These are phyloP conservation scores for Paramecium octaurelia DNA, from an alignment of 73 alveolate genomes.

Conservation along the genomic window DNA sequence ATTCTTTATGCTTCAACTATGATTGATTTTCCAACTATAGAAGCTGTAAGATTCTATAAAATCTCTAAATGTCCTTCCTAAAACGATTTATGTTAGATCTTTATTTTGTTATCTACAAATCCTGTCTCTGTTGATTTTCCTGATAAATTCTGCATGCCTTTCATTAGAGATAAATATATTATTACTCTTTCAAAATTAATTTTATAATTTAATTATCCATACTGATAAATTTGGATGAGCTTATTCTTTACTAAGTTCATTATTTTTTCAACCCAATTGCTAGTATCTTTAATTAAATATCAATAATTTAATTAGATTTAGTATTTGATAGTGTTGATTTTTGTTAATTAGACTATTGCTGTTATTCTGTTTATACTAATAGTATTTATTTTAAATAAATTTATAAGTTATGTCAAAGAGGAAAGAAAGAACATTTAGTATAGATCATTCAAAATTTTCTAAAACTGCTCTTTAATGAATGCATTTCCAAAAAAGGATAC, in stretches of 20 bases:
- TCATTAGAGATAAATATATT: neutral
- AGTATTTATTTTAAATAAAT: too few relatives aligned
- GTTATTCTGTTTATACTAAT: too few relatives aligned
- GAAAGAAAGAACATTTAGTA: neutral
- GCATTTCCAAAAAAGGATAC: neutral
- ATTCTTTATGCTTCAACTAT: slow-evolving; percentile 62
- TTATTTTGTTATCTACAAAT: neutral
- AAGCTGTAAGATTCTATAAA: slow-evolving; percentile 4
- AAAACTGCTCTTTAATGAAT: neutral
- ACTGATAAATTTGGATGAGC: neutral
- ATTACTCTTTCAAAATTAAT: neutral
- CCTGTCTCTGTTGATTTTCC: neutral
- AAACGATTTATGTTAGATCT: neutral
- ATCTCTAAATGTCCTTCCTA: slow-evolving; percentile 49
- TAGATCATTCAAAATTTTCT: neutral
- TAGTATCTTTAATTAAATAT: too few relatives aligned
- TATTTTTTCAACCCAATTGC: too few relatives aligned
- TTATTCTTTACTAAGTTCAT: neutral
- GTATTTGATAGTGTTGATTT: too few relatives aligned
- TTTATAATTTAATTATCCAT: neutral
- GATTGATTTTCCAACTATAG: slow-evolving; percentile 53
- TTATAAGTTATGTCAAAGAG: neutral
- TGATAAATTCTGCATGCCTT: neutral
- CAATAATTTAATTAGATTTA: too few relatives aligned
- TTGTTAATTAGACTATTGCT: too few relatives aligned